Evolutionary conservation across 2,329 filamentous ascomycete genomes (phyloP), one percentile per base, ranked within the genome.

Genomic region (Alternaria gansuensis): DNA sequence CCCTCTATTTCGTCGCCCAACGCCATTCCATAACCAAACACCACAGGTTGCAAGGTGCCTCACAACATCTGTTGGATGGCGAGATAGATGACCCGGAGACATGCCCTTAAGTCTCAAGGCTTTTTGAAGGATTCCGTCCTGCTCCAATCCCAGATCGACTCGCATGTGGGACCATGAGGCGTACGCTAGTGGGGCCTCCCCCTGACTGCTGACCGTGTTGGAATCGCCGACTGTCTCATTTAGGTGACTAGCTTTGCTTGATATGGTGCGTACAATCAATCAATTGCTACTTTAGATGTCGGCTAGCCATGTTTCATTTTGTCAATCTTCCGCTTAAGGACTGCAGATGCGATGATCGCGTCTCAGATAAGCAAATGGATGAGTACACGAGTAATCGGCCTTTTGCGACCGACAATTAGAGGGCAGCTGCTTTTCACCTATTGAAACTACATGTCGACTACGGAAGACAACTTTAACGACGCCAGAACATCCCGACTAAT

Each of bases 141-240:
- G 48, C 51, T 54, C 49, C 49, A 54, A 57, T 52, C 60, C 64
- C 48, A 51, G 60, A 62, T 61, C 48, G 40, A 46, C 33, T 59
- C 33, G 52, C 60, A 70, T 71, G 71, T 74, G 71, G 71, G 68
- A 70, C 64, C 62, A 39, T 58, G 55, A 63, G 56, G 63, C 64
- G 54, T 65, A 57, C 62, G 46, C 63, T 65, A 64, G 69, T 73
- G 69, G 70, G 67, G 69, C 69, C 60, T 39, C 49, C 65, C 63
- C 63, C 59, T 56, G 59, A 39, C 39, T 26, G 51, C 52, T 62
- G 49, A 59, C 59, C 57, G 44, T 17, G 51, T 29, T 51, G 46
- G 43, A 57, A 54, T 46, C 54, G 43, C 37, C 51, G 51, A 51
- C 29, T 43, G 44, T 57, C 46, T 40, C 37, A 28, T 52, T 37